These are phyloP conservation scores for Manihot esculenta DNA, from an alignment of 441 rosid genomes.

Conservation along the genomic window DNA sequence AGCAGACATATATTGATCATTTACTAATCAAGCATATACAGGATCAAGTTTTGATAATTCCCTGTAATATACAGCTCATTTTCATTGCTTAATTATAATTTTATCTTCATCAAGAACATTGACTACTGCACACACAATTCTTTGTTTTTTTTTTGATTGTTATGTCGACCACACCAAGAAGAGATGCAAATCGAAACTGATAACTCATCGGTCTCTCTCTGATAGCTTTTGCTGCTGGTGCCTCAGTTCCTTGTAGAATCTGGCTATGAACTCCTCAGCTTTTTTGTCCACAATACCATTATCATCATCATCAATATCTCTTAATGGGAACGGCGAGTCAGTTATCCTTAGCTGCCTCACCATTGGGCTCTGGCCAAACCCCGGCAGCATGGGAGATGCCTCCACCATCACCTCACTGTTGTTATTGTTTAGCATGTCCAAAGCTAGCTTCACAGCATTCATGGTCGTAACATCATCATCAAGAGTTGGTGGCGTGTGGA, in stretches of 20 bases:
- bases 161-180: too few relatives aligned
- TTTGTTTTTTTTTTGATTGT: background rate
- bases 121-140: background rate
- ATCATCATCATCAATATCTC: slow-evolving; percentile 46
- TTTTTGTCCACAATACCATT: slow-evolving; percentile 59
- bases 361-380: slow-evolving; percentile 68
- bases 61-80: slow-evolving; percentile 15
- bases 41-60: background rate
- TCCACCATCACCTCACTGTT: slow-evolving; percentile 29
- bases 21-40: too few relatives aligned
- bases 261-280: slow-evolving; percentile 79
- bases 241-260: slow-evolving; percentile 61
- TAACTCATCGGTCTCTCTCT: too few relatives aligned
- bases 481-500: slow-evolving; percentile 52
- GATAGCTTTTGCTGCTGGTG: slow-evolving; percentile 31
- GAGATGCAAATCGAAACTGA: too few relatives aligned
- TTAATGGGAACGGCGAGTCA: slow-evolving; percentile 87
- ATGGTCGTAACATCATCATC: slow-evolving; percentile 46
- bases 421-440: slow-evolving; percentile 56
- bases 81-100: background rate
- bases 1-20: too few relatives aligned
- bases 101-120: background rate
- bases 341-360: slow-evolving; percentile 80
- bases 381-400: slow-evolving; percentile 71
- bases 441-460: slow-evolving; percentile 44